Evolutionary conservation across 768 basidiomycete genomes (phyloP), one percentile per base, ranked within the genome.

Genomic region (Lentinula aciculospora): DNA sequence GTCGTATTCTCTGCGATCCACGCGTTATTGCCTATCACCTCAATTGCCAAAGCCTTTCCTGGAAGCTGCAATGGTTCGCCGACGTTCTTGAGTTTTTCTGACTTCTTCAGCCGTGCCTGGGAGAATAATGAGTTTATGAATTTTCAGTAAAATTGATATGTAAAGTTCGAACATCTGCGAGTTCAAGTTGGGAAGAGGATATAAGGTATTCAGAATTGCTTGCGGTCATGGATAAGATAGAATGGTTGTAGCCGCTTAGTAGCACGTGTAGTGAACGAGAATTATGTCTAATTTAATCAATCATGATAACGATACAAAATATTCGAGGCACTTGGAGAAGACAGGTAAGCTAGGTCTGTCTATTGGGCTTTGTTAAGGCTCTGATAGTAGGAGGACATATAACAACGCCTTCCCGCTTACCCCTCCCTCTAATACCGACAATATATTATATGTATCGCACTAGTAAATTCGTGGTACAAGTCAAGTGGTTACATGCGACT

Each of bases 1-100:
- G 85, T 82, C 0, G 91, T 88, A 65, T 88, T 95, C 68, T 94
- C 95, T 23, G 90, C 94, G 45, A 92, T 85, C 91, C 92, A 98
- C 0, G 84, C 92, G 21, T 81, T 70, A 37, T 82, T 78, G 4
- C 79, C 87, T 34, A 78, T 73, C 45, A 97, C 71, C 25, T 83
- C 72, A 5, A 97, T 75, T 23, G 79, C 83, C 36, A 98, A 71
- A 3, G 93, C 84, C 65, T 88, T 93, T 28, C 88, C 88, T 6
- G 76, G 65, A 34, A 97, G 78, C 54, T 84, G 76, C 58, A 98
- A 86, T 2, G 96, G 94, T 23, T 82, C 76, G 2, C 96, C 96
- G 21, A 91, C 71, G 2, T 79, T 71, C 64, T 89, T 90, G 36
- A 79, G 85, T 49, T 79, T 78, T 61, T 86, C 80, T 15, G 90